phyloP scores from a whole-genome alignment of 306 rosid species.

The Acacia melanoxylon region DNA sequence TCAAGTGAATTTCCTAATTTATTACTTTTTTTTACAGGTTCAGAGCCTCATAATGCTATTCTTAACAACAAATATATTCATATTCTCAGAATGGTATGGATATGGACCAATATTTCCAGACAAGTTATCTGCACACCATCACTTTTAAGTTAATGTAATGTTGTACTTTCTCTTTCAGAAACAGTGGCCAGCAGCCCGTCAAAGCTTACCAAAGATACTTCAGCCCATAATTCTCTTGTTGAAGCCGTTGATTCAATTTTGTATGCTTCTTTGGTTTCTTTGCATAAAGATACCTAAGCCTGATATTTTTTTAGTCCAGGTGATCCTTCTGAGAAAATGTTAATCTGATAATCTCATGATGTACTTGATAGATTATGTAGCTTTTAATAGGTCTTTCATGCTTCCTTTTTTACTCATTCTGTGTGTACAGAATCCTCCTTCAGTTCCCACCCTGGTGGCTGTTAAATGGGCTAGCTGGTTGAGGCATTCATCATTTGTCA shows the following conservation, averaged over 20 bases:
- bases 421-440: constrained; percentile 89
- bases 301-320: constrained; percentile 88
- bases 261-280: constrained; percentile 89
- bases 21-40: constrained; percentile 55
- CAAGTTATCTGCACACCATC: background rate
- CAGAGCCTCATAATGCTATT: constrained; percentile 76
- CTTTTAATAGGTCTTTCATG: constrained; percentile 5
- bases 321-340: constrained; percentile 29
- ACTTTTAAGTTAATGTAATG: constrained; percentile 20
- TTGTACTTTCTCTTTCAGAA: constrained; percentile 52
- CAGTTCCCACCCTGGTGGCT: constrained; percentile 88
- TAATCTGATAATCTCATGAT: background rate
- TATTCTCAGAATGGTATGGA: constrained; percentile 72
- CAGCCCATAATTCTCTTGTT: constrained; percentile 62
- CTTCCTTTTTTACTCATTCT: constrained; percentile 30
- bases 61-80: constrained; percentile 69
- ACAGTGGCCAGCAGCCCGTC: constrained; percentile 64
- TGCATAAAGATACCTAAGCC: constrained; percentile 72
- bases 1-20: constrained; percentile 18
- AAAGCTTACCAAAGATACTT: constrained; percentile 60
- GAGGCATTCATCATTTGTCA: constrained; percentile 71
- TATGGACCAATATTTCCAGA: constrained; percentile 5
- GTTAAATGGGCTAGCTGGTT: constrained; percentile 93
- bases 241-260: constrained; percentile 75
- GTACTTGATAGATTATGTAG: background rate